phyloP scores from a whole-genome alignment of 306 rosid genomes.

The Myrica gale region DNA sequence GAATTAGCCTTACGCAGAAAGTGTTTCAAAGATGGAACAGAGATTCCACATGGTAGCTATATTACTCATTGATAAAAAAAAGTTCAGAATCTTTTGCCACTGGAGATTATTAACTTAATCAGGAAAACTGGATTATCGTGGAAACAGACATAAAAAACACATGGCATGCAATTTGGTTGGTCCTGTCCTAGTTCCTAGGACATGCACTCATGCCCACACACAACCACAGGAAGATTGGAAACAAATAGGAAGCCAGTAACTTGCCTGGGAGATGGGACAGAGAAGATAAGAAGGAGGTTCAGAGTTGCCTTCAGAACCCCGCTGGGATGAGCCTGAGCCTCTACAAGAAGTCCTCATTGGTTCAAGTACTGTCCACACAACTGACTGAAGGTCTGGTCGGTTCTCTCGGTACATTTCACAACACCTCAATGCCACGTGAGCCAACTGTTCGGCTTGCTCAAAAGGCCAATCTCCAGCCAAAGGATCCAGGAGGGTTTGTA shows the following conservation, averaged over 20 bases:
- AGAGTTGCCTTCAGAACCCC: slow-evolving; percentile 48
- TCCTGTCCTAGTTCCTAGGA: neutral
- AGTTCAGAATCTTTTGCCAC: neutral
- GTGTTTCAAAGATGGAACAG: neutral
- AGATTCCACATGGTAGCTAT: neutral
- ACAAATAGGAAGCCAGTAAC: neutral
- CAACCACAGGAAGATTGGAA: neutral
- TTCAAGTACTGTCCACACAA: slow-evolving; percentile 75
- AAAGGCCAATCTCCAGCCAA: slow-evolving; percentile 96
- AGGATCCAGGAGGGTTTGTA: slow-evolving; percentile 66
- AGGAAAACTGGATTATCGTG: neutral
- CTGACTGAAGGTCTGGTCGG: slow-evolving; percentile 66
- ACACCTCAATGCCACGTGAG: slow-evolving; percentile 74
- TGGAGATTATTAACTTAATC: neutral
- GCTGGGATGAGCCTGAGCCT: slow-evolving; percentile 33
- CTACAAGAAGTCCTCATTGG: slow-evolving; percentile 69
- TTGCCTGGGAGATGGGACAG: slow-evolving; percentile 83
- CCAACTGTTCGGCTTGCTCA: slow-evolving; percentile 61
- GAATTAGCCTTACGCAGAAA: neutral
- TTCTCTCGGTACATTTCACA: slow-evolving; percentile 55
- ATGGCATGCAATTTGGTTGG: neutral
- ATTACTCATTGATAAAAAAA: neutral
- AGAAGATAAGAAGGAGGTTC: slow-evolving; percentile 70
- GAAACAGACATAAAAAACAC: neutral
- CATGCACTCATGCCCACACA: neutral